A percentile compares a stretch with the other conserved stretches of the same genome.
Conservation (phyloP, 192 early-diverging fungal genomes). For the Irineochytrium annulatum region DNA sequence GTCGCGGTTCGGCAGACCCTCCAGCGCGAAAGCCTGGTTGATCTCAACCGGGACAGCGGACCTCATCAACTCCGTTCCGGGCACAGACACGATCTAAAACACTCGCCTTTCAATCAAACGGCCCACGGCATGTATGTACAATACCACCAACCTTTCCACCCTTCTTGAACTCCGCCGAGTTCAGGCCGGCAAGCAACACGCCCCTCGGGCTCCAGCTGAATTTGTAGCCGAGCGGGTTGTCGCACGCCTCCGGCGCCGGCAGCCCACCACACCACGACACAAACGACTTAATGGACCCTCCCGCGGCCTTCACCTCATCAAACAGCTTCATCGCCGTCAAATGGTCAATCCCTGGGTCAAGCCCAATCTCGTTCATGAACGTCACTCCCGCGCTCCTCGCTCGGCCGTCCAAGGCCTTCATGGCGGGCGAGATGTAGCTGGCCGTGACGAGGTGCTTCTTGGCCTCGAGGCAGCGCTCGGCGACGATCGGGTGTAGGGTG, state of each 20-base stretch:
- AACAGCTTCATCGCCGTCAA: constrained; percentile 95
- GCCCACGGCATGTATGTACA: not conserved
- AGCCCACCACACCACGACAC: constrained; percentile 96
- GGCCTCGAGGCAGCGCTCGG: constrained; percentile 69
- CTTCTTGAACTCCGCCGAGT: constrained; percentile 83
- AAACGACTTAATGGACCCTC: constrained; percentile 70
- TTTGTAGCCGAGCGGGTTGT: constrained; percentile 92
- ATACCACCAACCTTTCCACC: constrained; percentile 55
- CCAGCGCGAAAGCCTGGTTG: constrained; percentile 84
- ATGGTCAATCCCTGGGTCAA: constrained; percentile 98
- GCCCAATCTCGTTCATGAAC: constrained; percentile 95
- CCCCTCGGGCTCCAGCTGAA: constrained; percentile 98
- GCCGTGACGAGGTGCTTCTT: constrained; percentile 94
- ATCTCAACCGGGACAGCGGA: constrained; percentile 72
- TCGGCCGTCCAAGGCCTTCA: constrained; percentile 67
- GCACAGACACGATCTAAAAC: constrained; percentile 59
- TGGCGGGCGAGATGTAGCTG: constrained; percentile 90
- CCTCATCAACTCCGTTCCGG: constrained; percentile 64
- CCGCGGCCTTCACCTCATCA: constrained; percentile 73
- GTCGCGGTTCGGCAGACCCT: constrained; percentile 93
- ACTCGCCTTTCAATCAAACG: constrained; percentile 17
- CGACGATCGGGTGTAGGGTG: constrained; percentile 76
- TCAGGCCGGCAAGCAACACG: constrained; percentile 93
- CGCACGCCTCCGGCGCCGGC: constrained; percentile 83
- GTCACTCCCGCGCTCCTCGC: constrained; percentile 80